Evolutionary conservation across 495 filamentous ascomycete species (phyloP).

Genomic region (Cladorrhinum samala): DNA sequence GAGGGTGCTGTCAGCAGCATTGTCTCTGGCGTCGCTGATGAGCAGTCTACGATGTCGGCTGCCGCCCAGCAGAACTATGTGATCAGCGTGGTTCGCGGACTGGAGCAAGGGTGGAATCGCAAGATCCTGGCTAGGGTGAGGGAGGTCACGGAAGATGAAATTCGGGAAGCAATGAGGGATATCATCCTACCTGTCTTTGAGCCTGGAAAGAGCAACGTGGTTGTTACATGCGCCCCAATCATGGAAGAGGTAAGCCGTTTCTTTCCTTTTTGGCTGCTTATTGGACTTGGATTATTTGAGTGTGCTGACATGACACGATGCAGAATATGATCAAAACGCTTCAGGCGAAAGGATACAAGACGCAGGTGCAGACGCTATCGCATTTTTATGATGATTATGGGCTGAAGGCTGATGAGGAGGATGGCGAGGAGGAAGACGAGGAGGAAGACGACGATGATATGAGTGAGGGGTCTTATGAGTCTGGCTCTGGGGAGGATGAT

Average conservation of each 20-base stretch:
- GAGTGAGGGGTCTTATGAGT: conserved; percentile 24
- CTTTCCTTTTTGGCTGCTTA: conserved; percentile 6
- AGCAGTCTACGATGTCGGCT: conserved; percentile 72
- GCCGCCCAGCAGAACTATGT: conserved; percentile 80
- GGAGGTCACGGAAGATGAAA: conserved; percentile 66
- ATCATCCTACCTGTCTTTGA: conserved; percentile 74
- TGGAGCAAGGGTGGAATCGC: conserved; percentile 73
- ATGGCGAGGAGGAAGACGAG: conserved; percentile 53
- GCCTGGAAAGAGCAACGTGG: conserved; percentile 68
- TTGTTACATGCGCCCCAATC: conserved; percentile 81
- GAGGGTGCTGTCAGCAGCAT: conserved; percentile 89
- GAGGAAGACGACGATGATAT: conserved; percentile 38
- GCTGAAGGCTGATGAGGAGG: conserved; percentile 61
- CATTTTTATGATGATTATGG: conserved; percentile 92
- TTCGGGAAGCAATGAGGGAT: conserved; percentile 67
- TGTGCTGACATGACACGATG: no score
- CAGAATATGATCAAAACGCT: conserved; percentile 69
- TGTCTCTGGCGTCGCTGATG: conserved; percentile 75
- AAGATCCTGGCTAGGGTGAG: conserved; percentile 70
- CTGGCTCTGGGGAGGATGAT: conserved; percentile 21
- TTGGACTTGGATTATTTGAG: conserved; percentile 9
- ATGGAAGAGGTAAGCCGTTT: conserved; percentile 71
- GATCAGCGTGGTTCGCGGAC: conserved; percentile 66
- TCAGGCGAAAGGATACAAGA: conserved; percentile 67
- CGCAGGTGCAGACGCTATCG: conserved; percentile 64